Conservation (phyloP, 371 early-diverging fungal genomes). For the Sporodiniella umbellata region DNA sequence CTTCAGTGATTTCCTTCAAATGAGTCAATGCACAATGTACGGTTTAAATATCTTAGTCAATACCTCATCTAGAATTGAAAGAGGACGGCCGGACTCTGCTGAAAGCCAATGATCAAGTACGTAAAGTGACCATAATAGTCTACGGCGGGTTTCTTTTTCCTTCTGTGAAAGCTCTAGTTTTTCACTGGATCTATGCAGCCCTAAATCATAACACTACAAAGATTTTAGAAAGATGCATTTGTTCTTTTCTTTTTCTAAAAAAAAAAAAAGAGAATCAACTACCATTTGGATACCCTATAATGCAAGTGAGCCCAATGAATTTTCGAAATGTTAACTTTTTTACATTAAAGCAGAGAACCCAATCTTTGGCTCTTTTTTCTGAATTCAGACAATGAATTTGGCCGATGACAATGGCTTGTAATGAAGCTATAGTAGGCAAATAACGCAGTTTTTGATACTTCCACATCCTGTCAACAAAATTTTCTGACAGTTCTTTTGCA, state of each 20-base stretch:
- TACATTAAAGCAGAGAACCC: not conserved
- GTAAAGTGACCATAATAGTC: conserved; percentile 54
- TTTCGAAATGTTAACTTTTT: too few relatives aligned
- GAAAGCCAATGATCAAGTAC: conserved; percentile 43
- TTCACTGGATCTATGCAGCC: conserved; percentile 42
- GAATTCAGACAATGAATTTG: conserved; percentile 29
- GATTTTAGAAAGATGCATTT: too few relatives aligned
- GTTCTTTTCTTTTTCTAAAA: too few relatives aligned
- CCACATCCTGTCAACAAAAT: not conserved
- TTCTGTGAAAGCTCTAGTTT: conserved; percentile 33
- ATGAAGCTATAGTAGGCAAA: conserved; percentile 24
- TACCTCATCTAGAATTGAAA: conserved; percentile 28
- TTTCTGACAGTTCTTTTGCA: conserved; percentile 1
- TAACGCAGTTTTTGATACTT: conserved; percentile 4
- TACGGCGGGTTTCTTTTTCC: conserved; percentile 46
- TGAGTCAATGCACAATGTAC: not conserved
- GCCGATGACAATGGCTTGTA: conserved; percentile 33
- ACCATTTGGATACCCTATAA: too few relatives aligned
- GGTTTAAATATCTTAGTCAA: not conserved
- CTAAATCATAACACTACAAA: conserved; percentile 57
- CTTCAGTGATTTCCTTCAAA: conserved; percentile 32
- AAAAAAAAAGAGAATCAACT: too few relatives aligned
- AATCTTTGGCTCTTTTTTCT: not conserved
- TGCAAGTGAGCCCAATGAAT: too few relatives aligned
- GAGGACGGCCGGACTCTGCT: conserved; percentile 28